Conservation (phyloP, 176 grass and related monocot species). For the Cocos nucifera region DNA sequence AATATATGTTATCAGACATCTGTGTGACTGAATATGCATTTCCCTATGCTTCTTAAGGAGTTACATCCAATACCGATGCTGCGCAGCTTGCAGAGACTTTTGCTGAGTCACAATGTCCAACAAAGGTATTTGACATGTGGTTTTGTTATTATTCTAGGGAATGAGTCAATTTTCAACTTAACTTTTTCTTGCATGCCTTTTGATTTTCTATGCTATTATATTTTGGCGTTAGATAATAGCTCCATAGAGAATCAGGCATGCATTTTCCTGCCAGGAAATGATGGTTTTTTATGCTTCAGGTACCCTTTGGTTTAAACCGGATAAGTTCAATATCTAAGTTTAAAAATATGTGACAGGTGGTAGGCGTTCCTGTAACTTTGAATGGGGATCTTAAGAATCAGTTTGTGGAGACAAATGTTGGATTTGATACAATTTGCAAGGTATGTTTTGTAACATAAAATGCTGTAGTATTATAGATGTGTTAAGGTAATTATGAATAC, state of each 20-base stretch:
- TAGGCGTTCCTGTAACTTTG: conserved; percentile 98
- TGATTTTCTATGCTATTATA: no score
- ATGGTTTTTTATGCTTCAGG: no score
- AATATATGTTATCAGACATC: no score
- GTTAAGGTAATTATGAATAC: no score
- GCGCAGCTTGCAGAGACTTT: conserved; percentile 96
- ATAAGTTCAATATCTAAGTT: not conserved
- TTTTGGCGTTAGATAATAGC: no score
- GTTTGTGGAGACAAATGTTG: conserved; percentile 95
- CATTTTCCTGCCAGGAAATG: not conserved
- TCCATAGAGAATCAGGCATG: not conserved
- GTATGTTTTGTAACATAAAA: conserved; percentile 19
- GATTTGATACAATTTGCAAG: conserved; percentile 99
- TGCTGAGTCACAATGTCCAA: conserved; percentile 82
- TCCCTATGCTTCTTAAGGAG: conserved; percentile 47
- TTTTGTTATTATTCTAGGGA: not conserved
- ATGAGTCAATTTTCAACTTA: no score
- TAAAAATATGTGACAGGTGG: conserved; percentile 44
- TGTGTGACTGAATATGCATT: not conserved
- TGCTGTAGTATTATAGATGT: not conserved
- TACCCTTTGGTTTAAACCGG: no score
- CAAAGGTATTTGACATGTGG: conserved; percentile 43
- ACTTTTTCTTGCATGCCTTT: no score
- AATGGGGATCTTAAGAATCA: conserved; percentile 99
- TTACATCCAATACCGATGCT: conserved; percentile 96